phyloP scores from a whole-genome alignment of 78 protist genomes.

The Emiliania huxleyi region DNA sequence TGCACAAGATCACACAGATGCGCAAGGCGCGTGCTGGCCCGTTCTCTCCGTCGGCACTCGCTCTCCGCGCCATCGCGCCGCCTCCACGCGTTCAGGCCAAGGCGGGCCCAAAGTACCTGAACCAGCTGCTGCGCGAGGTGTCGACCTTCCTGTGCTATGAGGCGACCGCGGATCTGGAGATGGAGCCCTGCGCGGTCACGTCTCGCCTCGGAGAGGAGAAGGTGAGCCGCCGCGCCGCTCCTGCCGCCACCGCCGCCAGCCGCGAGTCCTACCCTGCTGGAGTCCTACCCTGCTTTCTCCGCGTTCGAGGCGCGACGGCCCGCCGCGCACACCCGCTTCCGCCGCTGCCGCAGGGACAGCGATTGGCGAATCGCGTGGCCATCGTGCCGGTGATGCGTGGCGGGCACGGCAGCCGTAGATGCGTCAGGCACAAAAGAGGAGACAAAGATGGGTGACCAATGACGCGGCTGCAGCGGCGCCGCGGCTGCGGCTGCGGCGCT shows the following conservation, averaged over 20 bases:
- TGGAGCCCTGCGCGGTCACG: background rate
- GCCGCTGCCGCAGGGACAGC: no score
- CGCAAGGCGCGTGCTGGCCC: conserved; percentile 16
- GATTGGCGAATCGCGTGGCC: no score
- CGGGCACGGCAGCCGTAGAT: no score
- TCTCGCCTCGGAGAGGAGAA: background rate
- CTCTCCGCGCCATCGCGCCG: background rate
- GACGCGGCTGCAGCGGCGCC: no score
- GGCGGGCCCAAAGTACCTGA: background rate
- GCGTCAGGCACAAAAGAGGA: no score
- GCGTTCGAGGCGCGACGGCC: no score
- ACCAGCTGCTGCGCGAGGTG: background rate
- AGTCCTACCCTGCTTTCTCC: no score
- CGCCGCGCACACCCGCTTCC: no score
- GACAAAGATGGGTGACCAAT: no score
- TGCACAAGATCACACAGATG: conserved; percentile 10
- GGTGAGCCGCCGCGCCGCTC: background rate
- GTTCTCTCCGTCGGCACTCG: background rate
- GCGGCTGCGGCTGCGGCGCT: no score
- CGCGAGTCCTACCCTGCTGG: no score
- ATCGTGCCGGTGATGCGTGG: conserved; percentile 18
- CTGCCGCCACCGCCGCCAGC: no score
- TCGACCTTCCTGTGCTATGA: background rate
- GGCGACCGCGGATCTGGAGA: background rate
- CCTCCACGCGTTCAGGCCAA: background rate